Conservation (phyloP, 306 rosid species). For the Cucumis sativus region Cucumber_9930_V3 NC_026656.2:4921001-4921500, state of each 20-base stretch:
- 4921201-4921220: constrained; percentile 93
- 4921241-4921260: constrained; percentile 53
- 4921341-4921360: background rate
- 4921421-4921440: background rate
- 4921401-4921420: background rate
- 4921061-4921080: too few species aligned
- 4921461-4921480: too few species aligned
- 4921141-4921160: constrained; percentile 89
- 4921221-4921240: constrained; percentile 78
- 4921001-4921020: too few species aligned
- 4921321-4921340: constrained; percentile 9
- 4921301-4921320: constrained; percentile 16
- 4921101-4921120: background rate
- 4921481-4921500: too few species aligned
- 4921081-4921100: background rate
- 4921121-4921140: constrained; percentile 73
- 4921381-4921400: background rate
- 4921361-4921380: background rate
- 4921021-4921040: too few species aligned
- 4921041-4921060: too few species aligned
- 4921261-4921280: constrained; percentile 75
- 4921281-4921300: constrained; percentile 62
- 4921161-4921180: constrained; percentile 70
- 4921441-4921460: background rate
- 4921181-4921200: constrained; percentile 90